Evolutionary conservation across 2,329 filamentous ascomycete genomes (phyloP).

Genomic region (Penicillium verrucosum): DNA sequence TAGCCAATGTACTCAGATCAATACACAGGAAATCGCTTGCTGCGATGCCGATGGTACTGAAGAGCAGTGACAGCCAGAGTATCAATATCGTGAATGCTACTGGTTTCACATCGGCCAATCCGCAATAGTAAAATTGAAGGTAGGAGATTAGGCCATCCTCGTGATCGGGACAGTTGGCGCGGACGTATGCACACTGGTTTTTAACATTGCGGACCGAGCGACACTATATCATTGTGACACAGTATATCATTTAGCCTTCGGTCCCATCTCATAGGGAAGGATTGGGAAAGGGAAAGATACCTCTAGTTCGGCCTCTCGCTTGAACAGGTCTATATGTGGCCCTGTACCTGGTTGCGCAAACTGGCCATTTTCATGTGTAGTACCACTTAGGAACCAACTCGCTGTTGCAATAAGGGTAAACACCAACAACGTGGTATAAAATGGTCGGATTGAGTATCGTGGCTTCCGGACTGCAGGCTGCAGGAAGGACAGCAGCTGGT

Average conservation of each 20-base stretch:
- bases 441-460: conserved; percentile 45
- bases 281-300: conserved; percentile 18
- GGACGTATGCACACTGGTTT: conserved; percentile 86
- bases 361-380: conserved; percentile 6
- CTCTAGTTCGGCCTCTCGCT: conserved; percentile 26
- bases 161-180: conserved; percentile 77
- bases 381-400: conserved; percentile 25
- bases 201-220: conserved; percentile 70
- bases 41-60: conserved; percentile 95
- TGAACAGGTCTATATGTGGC: conserved; percentile 13
- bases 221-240: conserved; percentile 54
- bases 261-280: conserved; percentile 3
- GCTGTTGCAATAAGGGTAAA: conserved; percentile 33
- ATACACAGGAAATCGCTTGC: conserved; percentile 98
- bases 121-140: conserved; percentile 86
- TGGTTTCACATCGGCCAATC: conserved; percentile 63
- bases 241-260: conserved; percentile 13
- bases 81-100: conserved; percentile 76
- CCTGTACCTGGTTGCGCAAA: conserved; percentile 3
- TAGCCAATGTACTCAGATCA: conserved; percentile 89
- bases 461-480: conserved; percentile 25
- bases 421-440: conserved; percentile 46
- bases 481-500: conserved; percentile 21
- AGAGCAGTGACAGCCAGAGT: conserved; percentile 81
- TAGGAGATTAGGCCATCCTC: conserved; percentile 89